Evolutionary conservation across 305 asterid genomes (phyloP), one percentile per base, ranked within the genome.

Genomic region (Fraxinus velutina): DNA sequence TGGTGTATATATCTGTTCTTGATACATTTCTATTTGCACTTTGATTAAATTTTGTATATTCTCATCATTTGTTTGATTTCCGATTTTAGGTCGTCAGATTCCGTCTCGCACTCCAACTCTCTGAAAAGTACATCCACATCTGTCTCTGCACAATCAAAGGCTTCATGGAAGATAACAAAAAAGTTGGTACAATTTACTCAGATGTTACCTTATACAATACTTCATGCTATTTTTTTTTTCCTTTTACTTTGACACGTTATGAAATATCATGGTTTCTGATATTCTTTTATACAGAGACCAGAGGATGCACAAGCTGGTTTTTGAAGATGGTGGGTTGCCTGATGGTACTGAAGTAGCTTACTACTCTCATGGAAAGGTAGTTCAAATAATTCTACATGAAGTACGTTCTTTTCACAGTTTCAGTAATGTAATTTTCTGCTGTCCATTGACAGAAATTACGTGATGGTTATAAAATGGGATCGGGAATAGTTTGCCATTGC

Each of bases 291-390:
- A 77, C 85, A 96, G 99, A 85, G 99, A 94, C 88, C 97, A 91
- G 89, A 92, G 89, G 89, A 92, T 94, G 97, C 97, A 96, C 91
- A 88, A 86, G 88, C 89, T 94, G 87, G 97, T 96, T 64, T 96
- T 96, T 79, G 95, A 92, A 88, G 89, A 90, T 83, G 97, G 89
- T 83, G 98, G 98, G 85, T 87, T 96, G 84, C 99, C 97, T 24
- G 97, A 96, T 85, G 99, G 98, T 80, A 90, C 95, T 70, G 99
- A 92, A 89, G 92, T 96, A 83, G 92, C 93, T 74, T 94, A 96
- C 86, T 96, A 87, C 88, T 94, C 99, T 82, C 92, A 92, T 82
- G 98, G 99, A 83, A 94, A 94, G 97, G 99, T 96, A 83, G 83
- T 83, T 74, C 86, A 84, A 55, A 66, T 27, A 79, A 52, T 78